A percentile compares a stretch with the other conserved stretches of the same genome.
Conservation (phyloP, 768 basidiomycete genomes). For the Mycena galericulata region DNA sequence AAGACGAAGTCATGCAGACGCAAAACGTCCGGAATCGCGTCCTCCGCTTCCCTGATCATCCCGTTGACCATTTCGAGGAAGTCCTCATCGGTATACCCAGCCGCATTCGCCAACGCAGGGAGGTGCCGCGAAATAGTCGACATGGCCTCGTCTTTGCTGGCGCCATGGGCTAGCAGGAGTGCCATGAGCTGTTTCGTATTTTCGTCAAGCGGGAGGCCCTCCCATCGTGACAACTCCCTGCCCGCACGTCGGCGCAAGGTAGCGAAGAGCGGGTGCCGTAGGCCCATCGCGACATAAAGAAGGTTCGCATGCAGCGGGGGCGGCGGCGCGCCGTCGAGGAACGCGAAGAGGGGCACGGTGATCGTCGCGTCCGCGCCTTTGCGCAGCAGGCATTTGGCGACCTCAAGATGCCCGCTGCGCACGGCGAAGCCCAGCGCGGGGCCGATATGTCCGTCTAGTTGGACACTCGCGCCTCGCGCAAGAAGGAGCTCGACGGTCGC, state of each 20-base stretch:
- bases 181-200: constrained; percentile 17
- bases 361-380: background rate
- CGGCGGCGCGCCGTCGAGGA: background rate
- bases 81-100: constrained; percentile 31
- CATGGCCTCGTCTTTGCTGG: constrained; percentile 17
- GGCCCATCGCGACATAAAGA: constrained; percentile 15
- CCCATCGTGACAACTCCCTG: background rate
- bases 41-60: constrained; percentile 26
- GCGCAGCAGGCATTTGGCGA: background rate
- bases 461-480: background rate
- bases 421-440: constrained; percentile 7
- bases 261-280: background rate
- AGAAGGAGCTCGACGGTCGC: constrained; percentile 11
- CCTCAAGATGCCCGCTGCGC: background rate
- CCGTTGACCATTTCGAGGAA: background rate
- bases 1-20: too few relatives aligned
- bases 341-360: background rate
- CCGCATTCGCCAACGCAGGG: constrained; percentile 44
- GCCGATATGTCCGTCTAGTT: background rate
- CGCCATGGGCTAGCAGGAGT: constrained; percentile 7
- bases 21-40: background rate
- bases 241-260: background rate
- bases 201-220: constrained; percentile 5
- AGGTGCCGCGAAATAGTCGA: constrained; percentile 45
- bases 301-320: background rate